Percentiles rank a stretch among this genome's conserved stretches.
These are phyloP conservation scores for Vanrija humicola DNA, from an alignment of 1,284 basidiomycete genomes.

Conservation along the genomic window DNA sequence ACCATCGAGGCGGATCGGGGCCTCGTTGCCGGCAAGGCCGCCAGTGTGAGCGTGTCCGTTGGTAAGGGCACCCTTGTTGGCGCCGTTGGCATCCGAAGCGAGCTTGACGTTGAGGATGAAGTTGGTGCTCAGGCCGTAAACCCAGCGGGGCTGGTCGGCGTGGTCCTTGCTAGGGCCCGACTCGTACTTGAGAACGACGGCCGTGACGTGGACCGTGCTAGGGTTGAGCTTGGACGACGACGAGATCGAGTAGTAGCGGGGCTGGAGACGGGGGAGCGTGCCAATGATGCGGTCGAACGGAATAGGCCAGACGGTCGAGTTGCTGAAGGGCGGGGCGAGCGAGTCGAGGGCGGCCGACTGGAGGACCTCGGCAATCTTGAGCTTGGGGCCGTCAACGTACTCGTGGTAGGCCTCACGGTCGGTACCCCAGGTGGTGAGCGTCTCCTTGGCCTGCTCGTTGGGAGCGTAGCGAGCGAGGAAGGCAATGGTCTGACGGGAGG, in stretches of 20 bases:
- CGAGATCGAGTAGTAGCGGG: conserved; percentile 97
- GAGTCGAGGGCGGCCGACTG: conserved; percentile 79
- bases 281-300: conserved; percentile 97
- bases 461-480: conserved; percentile 85
- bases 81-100: conserved; percentile 49
- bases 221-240: conserved; percentile 90
- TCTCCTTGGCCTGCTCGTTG: conserved; percentile 66
- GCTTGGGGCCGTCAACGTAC: conserved; percentile 71
- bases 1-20: conserved; percentile 8
- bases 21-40: conserved; percentile 12
- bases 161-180: conserved; percentile 59
- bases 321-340: conserved; percentile 55
- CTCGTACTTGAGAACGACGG: conserved; percentile 87
- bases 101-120: conserved; percentile 87
- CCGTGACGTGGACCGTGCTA: conserved; percentile 86
- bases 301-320: conserved; percentile 74
- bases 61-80: neutral
- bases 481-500: conserved; percentile 88
- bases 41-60: conserved; percentile 3
- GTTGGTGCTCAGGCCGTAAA: conserved; percentile 85
- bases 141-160: conserved; percentile 52
- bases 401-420: conserved; percentile 82
- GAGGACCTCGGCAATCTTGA: conserved; percentile 87
- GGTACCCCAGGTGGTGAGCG: conserved; percentile 71
- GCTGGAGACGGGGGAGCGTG: conserved; percentile 85